A percentile compares a stretch with the other conserved stretches of the same genome.
Evolutionary conservation across 306 rosid species (phyloP).

Genomic region (Psophocarpus tetragonolobus): DNA sequence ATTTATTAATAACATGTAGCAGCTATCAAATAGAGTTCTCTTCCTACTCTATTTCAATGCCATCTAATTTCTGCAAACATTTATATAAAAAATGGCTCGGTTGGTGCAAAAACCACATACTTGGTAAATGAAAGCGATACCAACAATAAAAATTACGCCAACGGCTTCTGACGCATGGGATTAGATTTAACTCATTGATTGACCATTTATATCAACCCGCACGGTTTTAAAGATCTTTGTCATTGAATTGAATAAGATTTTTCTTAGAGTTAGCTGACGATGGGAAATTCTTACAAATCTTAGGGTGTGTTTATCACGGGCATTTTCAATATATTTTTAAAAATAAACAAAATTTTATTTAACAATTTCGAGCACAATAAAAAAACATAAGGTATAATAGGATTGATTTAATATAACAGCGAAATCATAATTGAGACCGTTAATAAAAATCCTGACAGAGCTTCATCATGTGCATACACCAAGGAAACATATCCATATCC

Average conservation of each 20-base stretch:
- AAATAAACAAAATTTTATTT: too few relatives aligned
- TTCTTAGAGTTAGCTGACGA: neutral
- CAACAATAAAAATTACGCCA: neutral
- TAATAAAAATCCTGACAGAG: too few relatives aligned
- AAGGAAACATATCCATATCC: too few relatives aligned
- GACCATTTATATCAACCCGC: neutral
- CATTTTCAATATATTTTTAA: too few relatives aligned
- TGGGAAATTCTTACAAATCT: neutral
- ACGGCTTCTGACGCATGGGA: neutral
- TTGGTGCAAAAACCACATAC: neutral
- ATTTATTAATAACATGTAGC: neutral
- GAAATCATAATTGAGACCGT: too few relatives aligned
- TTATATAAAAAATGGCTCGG: neutral
- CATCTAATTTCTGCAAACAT: neutral
- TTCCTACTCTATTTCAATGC: neutral
- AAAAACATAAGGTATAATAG: too few relatives aligned
- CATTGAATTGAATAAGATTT: neutral
- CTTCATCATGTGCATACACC: too few relatives aligned
- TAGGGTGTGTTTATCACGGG: neutral
- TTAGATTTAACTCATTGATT: neutral
- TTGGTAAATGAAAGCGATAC: neutral
- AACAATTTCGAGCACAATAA: too few relatives aligned
- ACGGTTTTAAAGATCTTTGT: neutral
- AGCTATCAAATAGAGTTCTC: neutral
- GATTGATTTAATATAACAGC: too few relatives aligned